phyloP scores from a whole-genome alignment of 495 filamentous ascomycete species.

The Aspergillus panamensis region DNA sequence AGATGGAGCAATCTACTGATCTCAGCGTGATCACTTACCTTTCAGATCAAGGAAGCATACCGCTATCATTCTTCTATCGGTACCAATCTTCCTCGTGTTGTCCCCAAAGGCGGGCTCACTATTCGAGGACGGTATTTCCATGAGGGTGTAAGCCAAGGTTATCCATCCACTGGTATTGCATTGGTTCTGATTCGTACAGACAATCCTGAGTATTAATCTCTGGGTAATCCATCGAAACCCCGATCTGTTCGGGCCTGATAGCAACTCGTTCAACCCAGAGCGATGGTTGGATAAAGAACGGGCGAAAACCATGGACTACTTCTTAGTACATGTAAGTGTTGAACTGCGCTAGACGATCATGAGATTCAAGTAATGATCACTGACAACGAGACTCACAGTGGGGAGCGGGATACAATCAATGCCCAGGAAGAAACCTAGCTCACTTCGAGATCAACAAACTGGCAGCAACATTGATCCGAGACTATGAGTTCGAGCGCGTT shows the following conservation, averaged over 20 bases:
- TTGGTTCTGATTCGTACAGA: conserved; percentile 17
- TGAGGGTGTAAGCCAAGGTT: conserved; percentile 30
- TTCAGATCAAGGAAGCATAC: conserved; percentile 51
- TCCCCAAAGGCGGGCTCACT: conserved; percentile 29
- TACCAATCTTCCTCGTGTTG: conserved; percentile 30
- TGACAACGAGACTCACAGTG: conserved; percentile 25
- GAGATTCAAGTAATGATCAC: not conserved
- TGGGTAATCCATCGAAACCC: conserved; percentile 44
- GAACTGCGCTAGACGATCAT: not conserved
- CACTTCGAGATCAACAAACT: conserved; percentile 45
- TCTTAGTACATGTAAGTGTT: conserved; percentile 28
- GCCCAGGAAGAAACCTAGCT: conserved; percentile 46
- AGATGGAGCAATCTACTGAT: not conserved
- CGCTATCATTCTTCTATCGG: conserved; percentile 38
- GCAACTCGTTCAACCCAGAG: conserved; percentile 32
- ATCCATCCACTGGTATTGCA: not conserved
- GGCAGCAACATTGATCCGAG: conserved; percentile 36
- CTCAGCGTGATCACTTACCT: not conserved
- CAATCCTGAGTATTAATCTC: conserved; percentile 42
- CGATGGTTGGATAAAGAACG: conserved; percentile 37
- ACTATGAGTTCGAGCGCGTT: conserved; percentile 40
- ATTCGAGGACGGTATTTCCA: conserved; percentile 33
- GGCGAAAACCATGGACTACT: conserved; percentile 31
- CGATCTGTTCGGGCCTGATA: conserved; percentile 44
- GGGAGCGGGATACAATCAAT: conserved; percentile 42